Base-by-base conservation (phyloP, 2,329 filamentous ascomycete species). In the Trichophaea hybrida region DNA sequence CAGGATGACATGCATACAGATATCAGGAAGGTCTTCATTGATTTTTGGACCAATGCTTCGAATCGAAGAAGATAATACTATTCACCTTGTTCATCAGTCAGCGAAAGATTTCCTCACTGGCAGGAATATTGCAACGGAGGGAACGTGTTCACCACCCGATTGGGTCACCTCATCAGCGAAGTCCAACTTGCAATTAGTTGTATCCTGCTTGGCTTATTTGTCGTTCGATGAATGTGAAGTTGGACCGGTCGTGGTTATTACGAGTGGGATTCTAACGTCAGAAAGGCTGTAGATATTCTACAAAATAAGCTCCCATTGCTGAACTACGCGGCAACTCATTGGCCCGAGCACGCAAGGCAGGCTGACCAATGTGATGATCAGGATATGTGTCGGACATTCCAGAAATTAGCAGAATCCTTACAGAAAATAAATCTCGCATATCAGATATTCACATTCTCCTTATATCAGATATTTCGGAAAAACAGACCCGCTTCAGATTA, bases 81-180 rank as follows among this genome's bases (percentile, higher is more conserved):
- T 68, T 4, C 67, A 67, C 35, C 57, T 68, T 12, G 66, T 66
- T 2, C 68, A 68, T 46, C 60, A 67, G 35, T 69, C 67, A 15
- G 66, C 65, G 6, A 60, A 61, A 15, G 67, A 67, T 51, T 68
- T 67, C 44, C 57, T 68, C 13, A 10, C 13, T 24, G 17, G 10
- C n/a, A 32, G 2, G 46, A 15, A 12, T 46, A 13, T 4, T 24
- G 8, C 7, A 17, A 43, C 31, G 44, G 34, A 50, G 24, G 24
- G 24, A 24, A 3, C 24, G 3, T 1, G 1, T 24, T 37, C 8
- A 15, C 12, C 15, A 8, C 7, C 44, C 4, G 32, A 31, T 13
- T 52, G 12, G 6, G 6, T 15, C 37, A 12, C 31, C 5, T 40
- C 38, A 31, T 12, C 38, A 37, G 15, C 48, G 15, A n/a, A 58